Conservation (phyloP, 768 basidiomycete species). For the Tulasnella sp. region DNA sequence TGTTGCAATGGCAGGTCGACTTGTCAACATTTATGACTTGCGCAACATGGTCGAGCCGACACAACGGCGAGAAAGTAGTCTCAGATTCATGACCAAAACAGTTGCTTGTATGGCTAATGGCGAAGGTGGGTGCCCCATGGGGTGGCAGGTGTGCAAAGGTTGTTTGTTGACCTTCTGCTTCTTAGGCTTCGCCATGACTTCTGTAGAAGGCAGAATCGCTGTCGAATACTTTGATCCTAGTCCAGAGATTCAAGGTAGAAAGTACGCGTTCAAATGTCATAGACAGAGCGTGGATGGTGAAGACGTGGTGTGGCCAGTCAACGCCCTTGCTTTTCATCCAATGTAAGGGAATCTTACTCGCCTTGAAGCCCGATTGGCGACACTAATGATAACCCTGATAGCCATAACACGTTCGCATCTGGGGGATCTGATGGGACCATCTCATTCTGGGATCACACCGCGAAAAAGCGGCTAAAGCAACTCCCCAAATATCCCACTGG, state of each 20-base stretch:
- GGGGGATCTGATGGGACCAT: slow-evolving; percentile 90
- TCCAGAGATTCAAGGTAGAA: slow-evolving; percentile 60
- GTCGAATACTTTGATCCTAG: slow-evolving; percentile 92
- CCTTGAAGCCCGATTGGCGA: neutral
- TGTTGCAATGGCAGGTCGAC: slow-evolving; percentile 81
- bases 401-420: slow-evolving; percentile 88
- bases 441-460: slow-evolving; percentile 93
- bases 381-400: slow-evolving; percentile 28
- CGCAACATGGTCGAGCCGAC: slow-evolving; percentile 57
- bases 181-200: slow-evolving; percentile 80
- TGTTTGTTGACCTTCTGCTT: too few relatives aligned
- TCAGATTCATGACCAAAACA: slow-evolving; percentile 90
- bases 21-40: slow-evolving; percentile 82
- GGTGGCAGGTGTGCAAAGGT: neutral
- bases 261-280: slow-evolving; percentile 97
- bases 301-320: slow-evolving; percentile 95
- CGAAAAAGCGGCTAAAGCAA: slow-evolving; percentile 89
- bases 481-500: slow-evolving; percentile 47
- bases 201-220: slow-evolving; percentile 90
- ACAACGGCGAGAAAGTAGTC: slow-evolving; percentile 77
- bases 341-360: slow-evolving; percentile 32
- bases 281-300: slow-evolving; percentile 78
- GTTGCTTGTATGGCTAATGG: slow-evolving; percentile 89
- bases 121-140: slow-evolving; percentile 43
- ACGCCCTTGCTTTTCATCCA: slow-evolving; percentile 89